phyloP scores from a whole-genome alignment of 495 filamentous ascomycete species.

The Parmelia sp. region DNA sequence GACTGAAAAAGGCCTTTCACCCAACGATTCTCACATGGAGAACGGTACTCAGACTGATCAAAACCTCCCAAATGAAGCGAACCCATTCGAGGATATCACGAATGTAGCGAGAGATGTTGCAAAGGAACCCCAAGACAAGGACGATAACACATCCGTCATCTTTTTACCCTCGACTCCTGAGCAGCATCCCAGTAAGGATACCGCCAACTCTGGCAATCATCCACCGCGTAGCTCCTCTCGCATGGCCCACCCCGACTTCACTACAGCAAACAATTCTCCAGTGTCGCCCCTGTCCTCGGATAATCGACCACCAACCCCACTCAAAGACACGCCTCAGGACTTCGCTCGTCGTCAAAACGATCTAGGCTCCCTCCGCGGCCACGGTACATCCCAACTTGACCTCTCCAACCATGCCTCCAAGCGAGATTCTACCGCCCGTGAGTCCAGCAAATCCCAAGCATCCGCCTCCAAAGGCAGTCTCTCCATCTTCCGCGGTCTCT shows the following conservation, averaged over 20 bases:
- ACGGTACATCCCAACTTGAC: conserved; percentile 18
- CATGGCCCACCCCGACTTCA: conserved; percentile 6
- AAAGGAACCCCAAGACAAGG: neutral
- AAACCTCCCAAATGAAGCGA: neutral
- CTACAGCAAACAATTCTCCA: neutral
- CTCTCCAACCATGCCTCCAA: conserved; percentile 10
- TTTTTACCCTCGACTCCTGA: conserved; percentile 3
- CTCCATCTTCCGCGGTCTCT: conserved; percentile 23
- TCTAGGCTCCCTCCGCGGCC: conserved; percentile 15
- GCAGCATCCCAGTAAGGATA: neutral
- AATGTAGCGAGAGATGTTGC: neutral
- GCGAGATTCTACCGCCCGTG: conserved; percentile 18
- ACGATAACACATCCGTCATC: neutral
- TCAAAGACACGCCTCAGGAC: conserved; percentile 11
- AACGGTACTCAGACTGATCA: neutral
- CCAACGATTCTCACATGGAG: neutral
- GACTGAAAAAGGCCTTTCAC: no score
- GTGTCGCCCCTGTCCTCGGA: conserved; percentile 2
- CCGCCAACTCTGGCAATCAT: conserved; percentile 2
- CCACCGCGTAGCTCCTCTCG: conserved; percentile 18
- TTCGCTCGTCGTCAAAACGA: conserved; percentile 22
- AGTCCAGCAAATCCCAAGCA: conserved; percentile 22
- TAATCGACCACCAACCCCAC: conserved; percentile 7
- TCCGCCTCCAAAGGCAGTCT: conserved; percentile 21
- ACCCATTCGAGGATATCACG: neutral